These are phyloP conservation scores for Parietichytrium sp. DNA, from an alignment of 108 stramenopile genomes.

Conservation along the genomic window DNA sequence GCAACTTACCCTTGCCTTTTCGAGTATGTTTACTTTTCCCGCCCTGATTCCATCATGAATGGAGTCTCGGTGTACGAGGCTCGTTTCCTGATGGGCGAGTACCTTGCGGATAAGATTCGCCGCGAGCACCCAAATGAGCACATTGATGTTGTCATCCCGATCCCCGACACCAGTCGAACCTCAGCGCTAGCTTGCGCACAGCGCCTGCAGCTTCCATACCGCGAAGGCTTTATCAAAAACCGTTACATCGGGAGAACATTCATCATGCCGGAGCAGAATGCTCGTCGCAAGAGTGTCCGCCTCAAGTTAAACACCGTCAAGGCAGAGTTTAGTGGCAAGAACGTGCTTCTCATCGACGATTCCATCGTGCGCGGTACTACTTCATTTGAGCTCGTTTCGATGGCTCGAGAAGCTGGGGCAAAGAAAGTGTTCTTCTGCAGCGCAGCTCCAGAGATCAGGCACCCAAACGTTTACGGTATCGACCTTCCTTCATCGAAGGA, in stretches of 20 bases:
- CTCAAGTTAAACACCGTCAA: constrained; percentile 98
- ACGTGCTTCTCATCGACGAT: constrained; percentile 93
- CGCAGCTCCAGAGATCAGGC: constrained; percentile 95
- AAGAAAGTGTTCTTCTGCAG: constrained; percentile 86
- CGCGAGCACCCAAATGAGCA: constrained; percentile 82
- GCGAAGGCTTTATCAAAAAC: constrained; percentile 98
- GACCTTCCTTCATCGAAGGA: constrained; percentile 94
- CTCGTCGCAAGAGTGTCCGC: constrained; percentile 89
- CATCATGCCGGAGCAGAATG: constrained; percentile 98
- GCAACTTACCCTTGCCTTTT: constrained; percentile 76
- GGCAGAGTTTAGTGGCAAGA: constrained; percentile 78
- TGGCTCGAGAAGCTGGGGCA: constrained; percentile 98
- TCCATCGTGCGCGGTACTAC: constrained; percentile 96
- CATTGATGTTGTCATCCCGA: constrained; percentile 96
- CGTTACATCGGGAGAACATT: constrained; percentile 98
- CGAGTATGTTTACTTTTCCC: constrained; percentile 99
- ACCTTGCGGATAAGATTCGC: constrained; percentile 80
- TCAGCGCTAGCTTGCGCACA: constrained; percentile 89
- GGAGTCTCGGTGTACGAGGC: constrained; percentile 93
- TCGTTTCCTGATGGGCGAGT: constrained; percentile 92
- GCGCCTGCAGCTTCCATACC: constrained; percentile 76
- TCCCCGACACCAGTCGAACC: constrained; percentile 93
- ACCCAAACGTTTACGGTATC: constrained; percentile 97
- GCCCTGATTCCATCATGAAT: constrained; percentile 97
- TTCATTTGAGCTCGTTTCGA: constrained; percentile 89